Conservation (phyloP, 2,329 filamentous ascomycete species). For the Nemania sp. region DNA sequence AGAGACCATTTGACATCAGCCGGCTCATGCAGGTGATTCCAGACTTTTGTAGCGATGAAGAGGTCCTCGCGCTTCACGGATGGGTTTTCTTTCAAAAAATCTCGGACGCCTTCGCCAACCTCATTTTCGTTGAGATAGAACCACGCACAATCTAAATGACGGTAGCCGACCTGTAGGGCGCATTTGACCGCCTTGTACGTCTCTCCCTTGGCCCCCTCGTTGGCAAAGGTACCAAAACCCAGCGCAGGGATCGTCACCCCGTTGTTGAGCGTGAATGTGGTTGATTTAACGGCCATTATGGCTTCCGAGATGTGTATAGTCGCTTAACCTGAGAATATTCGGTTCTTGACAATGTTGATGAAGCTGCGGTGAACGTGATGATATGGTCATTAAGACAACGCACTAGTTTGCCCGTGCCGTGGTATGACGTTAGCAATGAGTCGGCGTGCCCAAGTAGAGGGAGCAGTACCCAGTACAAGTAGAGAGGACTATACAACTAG, state of each 20-base stretch:
- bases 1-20: constrained; percentile 61
- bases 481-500: neutral
- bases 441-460: neutral
- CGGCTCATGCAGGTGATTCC: constrained; percentile 67
- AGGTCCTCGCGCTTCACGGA: constrained; percentile 56
- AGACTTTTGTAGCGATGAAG: constrained; percentile 68
- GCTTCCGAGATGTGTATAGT: neutral
- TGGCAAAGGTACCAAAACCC: constrained; percentile 69
- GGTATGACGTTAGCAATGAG: constrained; percentile 9
- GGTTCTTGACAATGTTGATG: neutral
- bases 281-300: constrained; percentile 32
- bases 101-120: constrained; percentile 60
- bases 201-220: constrained; percentile 63
- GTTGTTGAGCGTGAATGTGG: constrained; percentile 51
- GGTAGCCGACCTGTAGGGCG: constrained; percentile 65
- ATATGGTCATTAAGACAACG: neutral
- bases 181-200: constrained; percentile 66
- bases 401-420: neutral
- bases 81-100: constrained; percentile 44
- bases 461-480: neutral
- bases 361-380: neutral
- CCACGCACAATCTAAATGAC: constrained; percentile 69
- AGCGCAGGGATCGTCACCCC: constrained; percentile 63
- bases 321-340: neutral
- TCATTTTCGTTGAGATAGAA: constrained; percentile 71